Evolutionary conservation across 208 protist genomes (phyloP).

Genomic region (Leishmania arabica): DNA sequence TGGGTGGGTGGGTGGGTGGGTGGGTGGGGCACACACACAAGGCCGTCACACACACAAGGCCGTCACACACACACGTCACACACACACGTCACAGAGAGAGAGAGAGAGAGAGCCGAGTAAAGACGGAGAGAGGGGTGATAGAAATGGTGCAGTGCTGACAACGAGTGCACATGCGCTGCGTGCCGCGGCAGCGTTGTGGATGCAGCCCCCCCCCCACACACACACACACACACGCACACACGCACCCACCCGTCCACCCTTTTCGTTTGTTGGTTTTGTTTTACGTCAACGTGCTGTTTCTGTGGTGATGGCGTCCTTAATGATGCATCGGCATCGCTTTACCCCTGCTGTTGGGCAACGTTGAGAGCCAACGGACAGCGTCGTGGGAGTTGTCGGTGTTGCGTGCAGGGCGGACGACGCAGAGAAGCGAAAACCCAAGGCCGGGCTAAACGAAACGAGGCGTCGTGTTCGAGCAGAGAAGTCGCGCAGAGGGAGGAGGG

Average conservation of each 20-base stretch:
- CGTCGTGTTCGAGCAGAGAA: not conserved
- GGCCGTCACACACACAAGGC: not conserved
- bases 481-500: not conserved
- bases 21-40: no score
- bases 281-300: not conserved
- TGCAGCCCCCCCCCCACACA: not conserved
- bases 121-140: not conserved
- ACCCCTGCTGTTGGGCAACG: no score
- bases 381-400: not conserved
- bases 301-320: no score
- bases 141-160: not conserved
- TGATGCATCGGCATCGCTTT: no score
- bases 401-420: not conserved
- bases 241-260: no score
- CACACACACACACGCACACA: no score
- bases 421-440: not conserved
- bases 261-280: no score
- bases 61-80: not conserved
- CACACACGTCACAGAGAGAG: not conserved
- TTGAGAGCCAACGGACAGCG: not conserved
- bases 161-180: not conserved
- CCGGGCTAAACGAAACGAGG: not conserved
- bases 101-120: not conserved
- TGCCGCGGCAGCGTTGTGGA: not conserved
- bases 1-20: not conserved